phyloP scores from a whole-genome alignment of 148 eudicot genomes.

The Rhododendron henanense region DNA sequence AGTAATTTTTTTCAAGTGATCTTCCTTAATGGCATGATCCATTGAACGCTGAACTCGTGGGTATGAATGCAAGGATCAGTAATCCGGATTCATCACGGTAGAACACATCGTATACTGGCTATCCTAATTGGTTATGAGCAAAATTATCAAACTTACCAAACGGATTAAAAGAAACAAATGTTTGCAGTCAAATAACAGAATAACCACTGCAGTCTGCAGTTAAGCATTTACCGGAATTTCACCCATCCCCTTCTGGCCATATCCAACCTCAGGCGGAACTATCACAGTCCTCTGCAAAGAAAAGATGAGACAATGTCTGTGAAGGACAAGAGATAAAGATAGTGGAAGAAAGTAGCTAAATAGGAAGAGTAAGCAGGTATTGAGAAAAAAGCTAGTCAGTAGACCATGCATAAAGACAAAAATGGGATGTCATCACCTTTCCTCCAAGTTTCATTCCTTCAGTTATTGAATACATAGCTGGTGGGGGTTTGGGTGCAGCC shows the following conservation, averaged over 20 bases:
- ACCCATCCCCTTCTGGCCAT: constrained; percentile 75
- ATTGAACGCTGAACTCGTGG: not conserved
- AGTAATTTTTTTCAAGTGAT: not conserved
- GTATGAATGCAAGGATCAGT: not conserved
- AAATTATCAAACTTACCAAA: not conserved
- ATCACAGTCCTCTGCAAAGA: constrained; percentile 78
- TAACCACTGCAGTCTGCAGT: not conserved
- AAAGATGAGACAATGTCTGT: not conserved
- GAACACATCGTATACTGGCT: not conserved
- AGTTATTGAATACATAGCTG: constrained; percentile 71
- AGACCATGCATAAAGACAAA: not conserved
- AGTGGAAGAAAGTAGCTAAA: not conserved
- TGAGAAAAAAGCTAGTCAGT: not conserved
- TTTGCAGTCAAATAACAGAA: not conserved
- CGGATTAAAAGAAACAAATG: not conserved
- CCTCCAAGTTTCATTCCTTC: constrained; percentile 99
- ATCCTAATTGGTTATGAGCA: not conserved
- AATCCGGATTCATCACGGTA: not conserved
- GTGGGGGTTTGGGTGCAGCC: constrained; percentile 98
- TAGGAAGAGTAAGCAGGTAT: not conserved
- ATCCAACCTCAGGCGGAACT: constrained; percentile 86
- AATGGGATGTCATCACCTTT: constrained; percentile 43
- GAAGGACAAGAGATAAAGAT: not conserved
- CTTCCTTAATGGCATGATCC: not conserved
- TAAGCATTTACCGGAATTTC: constrained; percentile 79